These are phyloP conservation scores for Flammula alnicola DNA, from an alignment of 1,284 basidiomycete species.

Conservation along the genomic window DNA sequence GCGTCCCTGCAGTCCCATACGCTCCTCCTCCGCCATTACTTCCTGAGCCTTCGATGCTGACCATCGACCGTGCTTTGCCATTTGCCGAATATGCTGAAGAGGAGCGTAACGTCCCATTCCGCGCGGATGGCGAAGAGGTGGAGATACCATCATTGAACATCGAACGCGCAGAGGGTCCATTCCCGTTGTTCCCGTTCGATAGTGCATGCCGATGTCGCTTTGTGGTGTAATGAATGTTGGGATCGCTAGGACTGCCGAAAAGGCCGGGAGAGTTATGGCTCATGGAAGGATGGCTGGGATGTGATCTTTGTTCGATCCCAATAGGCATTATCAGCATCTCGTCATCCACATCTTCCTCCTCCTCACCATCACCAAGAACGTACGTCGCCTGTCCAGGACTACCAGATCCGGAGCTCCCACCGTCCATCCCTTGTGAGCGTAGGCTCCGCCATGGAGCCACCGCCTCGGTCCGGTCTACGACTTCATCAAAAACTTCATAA, in stretches of 20 bases:
- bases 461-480: slow-evolving; percentile 69
- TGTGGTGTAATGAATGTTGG: slow-evolving; percentile 32
- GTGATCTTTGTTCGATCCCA: slow-evolving; percentile 26
- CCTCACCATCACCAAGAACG: slow-evolving; percentile 31
- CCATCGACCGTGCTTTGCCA: slow-evolving; percentile 56
- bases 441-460: slow-evolving; percentile 37
- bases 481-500: slow-evolving; percentile 84
- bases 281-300: slow-evolving; percentile 3
- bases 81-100: slow-evolving; percentile 23
- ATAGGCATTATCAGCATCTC: slow-evolving; percentile 79
- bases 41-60: slow-evolving; percentile 58
- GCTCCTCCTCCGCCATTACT: slow-evolving; percentile 24
- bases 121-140: too few relatives aligned
- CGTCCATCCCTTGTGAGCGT: slow-evolving; percentile 17
- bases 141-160: slow-evolving; percentile 16
- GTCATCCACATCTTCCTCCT: slow-evolving; percentile 65
- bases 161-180: slow-evolving; percentile 14
- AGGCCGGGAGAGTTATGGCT: slow-evolving; percentile 13
- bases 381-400: slow-evolving; percentile 23
- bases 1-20: slow-evolving; percentile 33
- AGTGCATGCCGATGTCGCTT: slow-evolving; percentile 42
- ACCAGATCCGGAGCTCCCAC: too few relatives aligned
- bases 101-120: slow-evolving; percentile 17
- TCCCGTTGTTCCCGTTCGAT: slow-evolving; percentile 30
- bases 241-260: slow-evolving; percentile 37